A percentile compares a stretch with the other conserved stretches of the same genome.
Evolutionary conservation across 2,329 filamentous ascomycete genomes (phyloP).

Genomic region (Trichophyton benhamiae): DNA sequence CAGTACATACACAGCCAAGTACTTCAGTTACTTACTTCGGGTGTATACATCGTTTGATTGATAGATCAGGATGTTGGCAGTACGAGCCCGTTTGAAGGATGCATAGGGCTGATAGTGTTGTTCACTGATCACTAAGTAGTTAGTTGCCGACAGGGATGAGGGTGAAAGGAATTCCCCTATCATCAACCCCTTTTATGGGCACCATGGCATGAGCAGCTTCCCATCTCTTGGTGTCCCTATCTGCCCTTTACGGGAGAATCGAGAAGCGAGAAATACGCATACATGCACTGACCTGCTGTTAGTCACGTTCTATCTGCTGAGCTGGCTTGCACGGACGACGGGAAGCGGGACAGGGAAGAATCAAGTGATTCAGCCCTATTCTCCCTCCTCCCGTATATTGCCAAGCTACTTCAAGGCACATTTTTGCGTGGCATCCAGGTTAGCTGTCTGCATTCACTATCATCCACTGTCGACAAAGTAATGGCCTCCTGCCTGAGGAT

Average conservation of each 20-base stretch:
- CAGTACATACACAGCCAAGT: background rate
- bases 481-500: background rate
- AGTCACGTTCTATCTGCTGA: background rate
- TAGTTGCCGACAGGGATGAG: background rate
- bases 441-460: background rate
- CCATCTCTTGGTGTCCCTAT: too few species aligned
- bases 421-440: background rate
- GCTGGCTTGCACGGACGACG: background rate
- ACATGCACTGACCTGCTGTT: too few species aligned
- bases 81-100: background rate
- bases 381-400: background rate
- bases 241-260: too few species aligned
- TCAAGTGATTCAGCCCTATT: constrained; percentile 1
- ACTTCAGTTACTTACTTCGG: background rate
- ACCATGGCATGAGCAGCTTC: background rate
- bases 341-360: background rate
- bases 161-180: background rate
- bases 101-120: background rate
- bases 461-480: background rate
- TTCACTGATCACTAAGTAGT: background rate
- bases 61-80: background rate
- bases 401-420: constrained; percentile 1
- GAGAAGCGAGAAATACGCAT: too few species aligned
- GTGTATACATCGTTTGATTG: background rate
- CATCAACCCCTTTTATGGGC: background rate